A percentile compares a stretch with the other conserved stretches of the same genome.
These are phyloP conservation scores for Metschnikowia bowlesiae DNA, from an alignment of 805 yeast genomes.

Conservation along the genomic window DNA sequence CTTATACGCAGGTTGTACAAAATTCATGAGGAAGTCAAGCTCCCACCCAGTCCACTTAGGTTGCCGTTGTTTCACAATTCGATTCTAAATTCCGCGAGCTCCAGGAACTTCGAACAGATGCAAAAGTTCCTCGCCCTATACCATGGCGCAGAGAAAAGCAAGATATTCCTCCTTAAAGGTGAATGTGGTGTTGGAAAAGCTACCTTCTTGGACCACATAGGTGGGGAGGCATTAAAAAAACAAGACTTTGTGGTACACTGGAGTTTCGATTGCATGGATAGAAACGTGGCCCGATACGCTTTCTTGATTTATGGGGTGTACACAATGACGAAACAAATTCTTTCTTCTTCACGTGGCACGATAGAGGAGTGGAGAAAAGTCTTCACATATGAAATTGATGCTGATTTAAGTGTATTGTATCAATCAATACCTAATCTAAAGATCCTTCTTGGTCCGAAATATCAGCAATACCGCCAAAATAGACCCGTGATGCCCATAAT, in stretches of 20 bases:
- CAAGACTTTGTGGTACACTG: constrained; percentile 28
- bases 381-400: constrained; percentile 33
- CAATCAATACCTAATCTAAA: constrained; percentile 43
- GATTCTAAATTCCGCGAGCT: constrained; percentile 2
- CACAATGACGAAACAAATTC: constrained; percentile 36
- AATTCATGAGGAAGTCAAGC: not conserved
- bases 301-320: constrained; percentile 36
- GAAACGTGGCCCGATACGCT: constrained; percentile 31
- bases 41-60: not conserved
- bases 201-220: constrained; percentile 36
- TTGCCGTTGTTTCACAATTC: constrained; percentile 12
- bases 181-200: constrained; percentile 46
- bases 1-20: not conserved
- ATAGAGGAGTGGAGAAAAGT: constrained; percentile 39
- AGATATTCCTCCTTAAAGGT: constrained; percentile 34
- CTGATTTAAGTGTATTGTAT: constrained; percentile 40
- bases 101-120: not conserved
- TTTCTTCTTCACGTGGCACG: constrained; percentile 32
- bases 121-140: constrained; percentile 4
- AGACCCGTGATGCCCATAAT: not conserved
- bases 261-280: constrained; percentile 25
- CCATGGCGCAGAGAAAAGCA: constrained; percentile 11
- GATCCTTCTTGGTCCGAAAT: constrained; percentile 40
- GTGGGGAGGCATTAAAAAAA: constrained; percentile 28
- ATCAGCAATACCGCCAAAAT: constrained; percentile 17